phyloP scores from a whole-genome alignment of 2,329 filamentous ascomycete genomes.

The Didymella pomorum region DNA sequence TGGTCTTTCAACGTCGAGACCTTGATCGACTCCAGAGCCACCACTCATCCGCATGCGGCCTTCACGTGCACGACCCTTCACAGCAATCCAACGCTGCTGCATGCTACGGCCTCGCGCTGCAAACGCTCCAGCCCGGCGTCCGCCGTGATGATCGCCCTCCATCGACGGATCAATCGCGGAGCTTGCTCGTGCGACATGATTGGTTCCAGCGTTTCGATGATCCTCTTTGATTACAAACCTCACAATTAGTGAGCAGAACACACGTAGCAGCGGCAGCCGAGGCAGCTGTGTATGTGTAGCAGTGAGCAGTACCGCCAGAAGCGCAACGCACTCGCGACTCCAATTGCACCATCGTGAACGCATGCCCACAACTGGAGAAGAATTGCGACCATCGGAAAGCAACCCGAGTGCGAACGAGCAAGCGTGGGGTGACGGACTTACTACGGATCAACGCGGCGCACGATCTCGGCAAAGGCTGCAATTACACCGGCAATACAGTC shows the following conservation, averaged over 20 bases:
- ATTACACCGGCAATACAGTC: slow-evolving; percentile 18
- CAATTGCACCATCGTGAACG: slow-evolving; percentile 3
- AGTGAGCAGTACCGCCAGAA: slow-evolving; percentile 2
- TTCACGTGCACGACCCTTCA: slow-evolving; percentile 11
- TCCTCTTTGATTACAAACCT: slow-evolving; percentile 17
- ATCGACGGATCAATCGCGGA: slow-evolving; percentile 9
- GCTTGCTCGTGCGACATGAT: slow-evolving; percentile 9
- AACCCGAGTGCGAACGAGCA: neutral
- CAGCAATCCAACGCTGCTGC: slow-evolving; percentile 1
- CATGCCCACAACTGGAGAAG: slow-evolving; percentile 3
- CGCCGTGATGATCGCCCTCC: slow-evolving; percentile 11
- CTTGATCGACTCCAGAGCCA: neutral
- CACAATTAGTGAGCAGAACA: slow-evolving; percentile 15
- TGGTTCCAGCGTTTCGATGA: slow-evolving; percentile 8
- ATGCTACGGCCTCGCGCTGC: slow-evolving; percentile 7
- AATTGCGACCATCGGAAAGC: slow-evolving; percentile 10
- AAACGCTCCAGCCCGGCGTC: slow-evolving; percentile 14
- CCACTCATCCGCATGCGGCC: slow-evolving; percentile 1
- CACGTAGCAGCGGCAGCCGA: neutral
- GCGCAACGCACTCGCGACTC: slow-evolving; percentile 3
- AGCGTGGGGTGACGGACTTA: slow-evolving; percentile 16
- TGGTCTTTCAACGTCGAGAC: neutral
- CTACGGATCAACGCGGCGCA: slow-evolving; percentile 1
- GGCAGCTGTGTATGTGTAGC: neutral
- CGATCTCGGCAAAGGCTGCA: slow-evolving; percentile 19